These are phyloP conservation scores for Flaveria bidentis DNA, from an alignment of 129 eudicot genomes.

Conservation along the genomic window DNA sequence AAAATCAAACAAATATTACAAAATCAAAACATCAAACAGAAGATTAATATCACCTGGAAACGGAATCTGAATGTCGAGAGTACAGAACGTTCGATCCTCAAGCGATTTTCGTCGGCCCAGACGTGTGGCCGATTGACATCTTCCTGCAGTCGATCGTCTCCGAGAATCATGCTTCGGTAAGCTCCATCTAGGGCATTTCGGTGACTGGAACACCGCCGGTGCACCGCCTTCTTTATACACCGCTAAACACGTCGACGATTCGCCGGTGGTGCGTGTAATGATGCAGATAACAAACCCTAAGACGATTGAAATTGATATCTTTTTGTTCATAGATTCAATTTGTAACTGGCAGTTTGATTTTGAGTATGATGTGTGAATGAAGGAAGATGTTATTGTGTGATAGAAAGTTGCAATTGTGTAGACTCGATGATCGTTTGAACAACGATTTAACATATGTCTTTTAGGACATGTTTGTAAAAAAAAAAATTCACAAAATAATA, in stretches of 20 bases:
- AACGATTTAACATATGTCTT: neutral
- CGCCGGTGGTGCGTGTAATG: conserved; percentile 41
- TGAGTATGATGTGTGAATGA: neutral
- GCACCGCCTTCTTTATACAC: conserved; percentile 96
- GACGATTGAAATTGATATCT: conserved; percentile 6
- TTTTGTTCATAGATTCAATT: conserved; percentile 23
- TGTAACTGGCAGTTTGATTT: neutral
- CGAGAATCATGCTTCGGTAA: conserved; percentile 39
- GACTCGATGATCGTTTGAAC: neutral
- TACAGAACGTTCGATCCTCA: conserved; percentile 83
- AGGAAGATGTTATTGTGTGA: conserved; percentile 3
- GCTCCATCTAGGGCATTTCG: conserved; percentile 92
- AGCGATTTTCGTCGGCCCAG: conserved; percentile 76
- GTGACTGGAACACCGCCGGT: conserved; percentile 88
- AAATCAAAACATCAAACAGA: neutral
- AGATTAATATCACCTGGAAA: conserved; percentile 65
- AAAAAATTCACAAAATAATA: no score
- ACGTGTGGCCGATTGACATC: conserved; percentile 73
- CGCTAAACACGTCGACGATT: conserved; percentile 70
- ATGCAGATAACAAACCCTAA: conserved; percentile 43
- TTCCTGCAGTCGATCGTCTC: conserved; percentile 39
- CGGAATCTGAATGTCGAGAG: conserved; percentile 75
- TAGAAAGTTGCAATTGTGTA: neutral
- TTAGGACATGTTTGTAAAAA: no score
- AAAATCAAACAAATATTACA: neutral